Evolutionary conservation across 1,284 basidiomycete genomes (phyloP).

Genomic region (Clitocybe nebularis): DNA sequence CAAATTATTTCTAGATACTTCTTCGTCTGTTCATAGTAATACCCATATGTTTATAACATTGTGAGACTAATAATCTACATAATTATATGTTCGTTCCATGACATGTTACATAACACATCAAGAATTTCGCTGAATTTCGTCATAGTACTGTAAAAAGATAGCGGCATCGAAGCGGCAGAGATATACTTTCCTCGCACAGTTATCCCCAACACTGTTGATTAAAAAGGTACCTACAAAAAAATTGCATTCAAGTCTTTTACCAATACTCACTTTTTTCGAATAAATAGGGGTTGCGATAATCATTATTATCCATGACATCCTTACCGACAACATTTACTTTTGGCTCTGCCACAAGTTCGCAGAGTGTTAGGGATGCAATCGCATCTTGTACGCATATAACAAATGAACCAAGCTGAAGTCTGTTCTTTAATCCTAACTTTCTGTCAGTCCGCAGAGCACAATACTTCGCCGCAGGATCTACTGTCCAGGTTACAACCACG

Average conservation of each 20-base stretch:
- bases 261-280: no score
- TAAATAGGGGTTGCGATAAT: no score
- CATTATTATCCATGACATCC: no score
- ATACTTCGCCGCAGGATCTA: conserved; percentile 56
- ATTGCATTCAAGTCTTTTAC: no score
- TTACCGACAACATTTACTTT: conserved; percentile 41
- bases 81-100: neutral
- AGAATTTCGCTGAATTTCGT: no score
- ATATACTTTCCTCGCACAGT: no score
- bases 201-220: no score
- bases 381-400: conserved; percentile 28
- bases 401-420: neutral
- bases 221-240: no score
- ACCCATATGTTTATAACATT: conserved; percentile 11
- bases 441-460: conserved; percentile 37
- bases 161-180: no score
- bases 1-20: conserved; percentile 2
- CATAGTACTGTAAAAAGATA: no score
- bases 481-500: conserved; percentile 47
- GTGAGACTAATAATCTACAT: conserved; percentile 10
- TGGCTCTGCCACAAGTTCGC: conserved; percentile 49
- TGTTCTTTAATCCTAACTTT: conserved; percentile 1
- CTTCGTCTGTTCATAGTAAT: conserved; percentile 13
- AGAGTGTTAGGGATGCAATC: conserved; percentile 49
- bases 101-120: neutral